Evolutionary conservation across 192 early-diverging fungal genomes (phyloP).

Genomic region (Phlyctochytrium planicorne): DNA sequence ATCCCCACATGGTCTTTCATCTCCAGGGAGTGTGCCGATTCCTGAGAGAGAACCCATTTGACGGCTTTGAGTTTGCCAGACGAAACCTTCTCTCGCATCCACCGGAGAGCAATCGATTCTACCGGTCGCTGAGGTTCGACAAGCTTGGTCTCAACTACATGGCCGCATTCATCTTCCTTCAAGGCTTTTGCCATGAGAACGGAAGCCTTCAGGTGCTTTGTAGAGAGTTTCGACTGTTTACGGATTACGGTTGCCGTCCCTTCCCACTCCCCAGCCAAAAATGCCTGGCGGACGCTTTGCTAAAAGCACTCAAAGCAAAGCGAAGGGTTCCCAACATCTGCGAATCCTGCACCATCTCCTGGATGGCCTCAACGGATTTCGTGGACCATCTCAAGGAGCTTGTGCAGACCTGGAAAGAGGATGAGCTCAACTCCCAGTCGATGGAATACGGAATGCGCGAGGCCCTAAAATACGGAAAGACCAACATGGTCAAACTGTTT

Average conservation of each 20-base stretch:
- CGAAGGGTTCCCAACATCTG: not conserved
- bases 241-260: not conserved
- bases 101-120: no score
- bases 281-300: not conserved
- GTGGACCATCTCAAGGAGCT: not conserved
- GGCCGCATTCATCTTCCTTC: not conserved
- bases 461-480: not conserved
- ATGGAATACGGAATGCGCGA: not conserved
- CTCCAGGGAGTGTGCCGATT: not conserved
- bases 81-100: not conserved
- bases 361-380: not conserved
- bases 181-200: not conserved
- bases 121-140: not conserved
- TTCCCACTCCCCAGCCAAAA: not conserved
- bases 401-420: not conserved
- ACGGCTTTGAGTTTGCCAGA: not conserved
- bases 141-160: not conserved
- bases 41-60: not conserved
- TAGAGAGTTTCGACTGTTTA: not conserved
- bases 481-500: not conserved
- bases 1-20: not conserved
- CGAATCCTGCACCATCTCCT: not conserved
- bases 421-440: not conserved
- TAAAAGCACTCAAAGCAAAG: not conserved
- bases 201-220: not conserved